Percentiles rank a stretch among this genome's conserved stretches.
Conservation (phyloP, 441 rosid species). For the Pelargonium hybrid region DNA sequence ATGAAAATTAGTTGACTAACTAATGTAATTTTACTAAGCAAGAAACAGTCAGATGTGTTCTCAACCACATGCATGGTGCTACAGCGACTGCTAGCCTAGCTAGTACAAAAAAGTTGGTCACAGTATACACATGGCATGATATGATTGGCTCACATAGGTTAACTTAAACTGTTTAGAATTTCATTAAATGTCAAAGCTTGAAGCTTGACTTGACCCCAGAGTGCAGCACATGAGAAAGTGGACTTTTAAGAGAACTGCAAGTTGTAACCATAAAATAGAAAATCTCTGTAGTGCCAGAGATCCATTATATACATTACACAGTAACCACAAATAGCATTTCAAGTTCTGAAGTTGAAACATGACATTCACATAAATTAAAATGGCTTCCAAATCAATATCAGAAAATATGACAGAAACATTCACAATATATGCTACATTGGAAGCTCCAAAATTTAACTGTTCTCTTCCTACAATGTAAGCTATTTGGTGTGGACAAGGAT, state of each 20-base stretch:
- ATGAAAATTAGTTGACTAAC: background rate
- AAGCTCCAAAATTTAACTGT: background rate
- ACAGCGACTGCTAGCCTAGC: no score
- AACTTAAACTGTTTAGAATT: background rate
- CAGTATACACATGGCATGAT: background rate
- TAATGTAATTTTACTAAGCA: background rate
- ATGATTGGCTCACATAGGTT: background rate
- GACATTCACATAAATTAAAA: background rate
- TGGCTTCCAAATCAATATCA: background rate
- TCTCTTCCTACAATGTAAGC: background rate
- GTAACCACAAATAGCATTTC: background rate
- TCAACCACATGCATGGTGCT: no score
- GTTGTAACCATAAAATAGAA: background rate
- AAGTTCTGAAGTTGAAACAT: background rate
- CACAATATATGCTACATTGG: background rate
- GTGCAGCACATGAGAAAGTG: no score
- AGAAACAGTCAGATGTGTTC: no score
- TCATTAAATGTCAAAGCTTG: background rate
- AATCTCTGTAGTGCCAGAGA: background rate
- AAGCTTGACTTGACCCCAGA: background rate
- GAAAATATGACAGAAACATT: background rate
- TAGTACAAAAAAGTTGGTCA: background rate
- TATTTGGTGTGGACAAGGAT: background rate
- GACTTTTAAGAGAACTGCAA: no score
- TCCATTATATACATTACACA: background rate